A percentile compares a stretch with the other conserved stretches of the same genome.
Conservation (phyloP, 257 asterid species). For the Linderniella brevidens region DNA sequence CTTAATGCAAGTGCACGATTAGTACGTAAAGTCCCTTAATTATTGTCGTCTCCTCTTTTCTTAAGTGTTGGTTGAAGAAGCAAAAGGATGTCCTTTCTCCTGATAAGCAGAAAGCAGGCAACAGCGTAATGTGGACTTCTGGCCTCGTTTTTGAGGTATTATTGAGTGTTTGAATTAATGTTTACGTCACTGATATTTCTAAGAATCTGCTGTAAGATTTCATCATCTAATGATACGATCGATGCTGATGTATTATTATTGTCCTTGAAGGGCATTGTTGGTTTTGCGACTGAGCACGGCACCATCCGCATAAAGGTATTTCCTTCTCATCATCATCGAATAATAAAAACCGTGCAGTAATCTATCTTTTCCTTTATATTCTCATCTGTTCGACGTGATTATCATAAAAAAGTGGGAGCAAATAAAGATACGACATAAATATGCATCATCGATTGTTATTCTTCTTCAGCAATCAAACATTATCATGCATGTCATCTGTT, state of each 20-base stretch:
- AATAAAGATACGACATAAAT: too few species aligned
- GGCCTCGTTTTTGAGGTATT: conserved; percentile 75
- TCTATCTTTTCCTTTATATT: too few species aligned
- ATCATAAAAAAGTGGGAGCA: too few species aligned
- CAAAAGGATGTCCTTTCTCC: conserved; percentile 70
- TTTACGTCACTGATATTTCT: neutral
- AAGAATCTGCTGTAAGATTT: neutral
- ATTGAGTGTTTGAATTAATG: neutral
- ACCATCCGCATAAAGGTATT: conserved; percentile 74
- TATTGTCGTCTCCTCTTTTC: conserved; percentile 14
- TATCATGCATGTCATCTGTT: conserved; percentile 2
- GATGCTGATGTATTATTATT: neutral
- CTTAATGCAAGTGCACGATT: neutral
- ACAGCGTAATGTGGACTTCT: conserved; percentile 65
- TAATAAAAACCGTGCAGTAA: too few species aligned
- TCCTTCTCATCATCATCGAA: conserved; percentile 4
- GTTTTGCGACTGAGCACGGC: conserved; percentile 70
- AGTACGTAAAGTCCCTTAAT: neutral
- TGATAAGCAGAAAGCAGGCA: conserved; percentile 33
- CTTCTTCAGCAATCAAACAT: too few species aligned
- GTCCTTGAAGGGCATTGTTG: conserved; percentile 63
- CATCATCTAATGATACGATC: neutral
- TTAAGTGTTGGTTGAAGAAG: conserved; percentile 93
- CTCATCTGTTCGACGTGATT: too few species aligned
- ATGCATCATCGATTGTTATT: too few species aligned